These are phyloP conservation scores for Peribolospora kevripleyi DNA, from an alignment of 768 basidiomycete species.

Conservation along the genomic window DNA sequence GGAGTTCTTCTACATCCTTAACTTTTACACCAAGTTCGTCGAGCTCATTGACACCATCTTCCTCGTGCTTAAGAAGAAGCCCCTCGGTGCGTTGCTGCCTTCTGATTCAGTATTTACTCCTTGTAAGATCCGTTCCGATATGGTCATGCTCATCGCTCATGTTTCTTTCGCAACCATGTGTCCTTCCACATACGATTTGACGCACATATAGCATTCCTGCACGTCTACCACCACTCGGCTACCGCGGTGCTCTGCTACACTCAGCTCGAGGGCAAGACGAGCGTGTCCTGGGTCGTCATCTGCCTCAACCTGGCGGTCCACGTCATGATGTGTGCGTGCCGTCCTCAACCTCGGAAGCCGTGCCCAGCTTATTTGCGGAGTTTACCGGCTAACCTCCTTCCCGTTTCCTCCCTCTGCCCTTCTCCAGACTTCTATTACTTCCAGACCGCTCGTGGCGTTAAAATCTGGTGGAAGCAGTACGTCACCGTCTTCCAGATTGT, in stretches of 20 bases:
- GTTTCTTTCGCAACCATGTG: background rate
- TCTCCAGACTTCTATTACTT: constrained; percentile 70
- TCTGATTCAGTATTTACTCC: too few relatives aligned
- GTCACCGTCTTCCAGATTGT: constrained; percentile 86
- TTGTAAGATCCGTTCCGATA: background rate
- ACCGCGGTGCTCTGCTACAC: constrained; percentile 84
- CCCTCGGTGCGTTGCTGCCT: constrained; percentile 39
- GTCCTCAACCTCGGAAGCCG: too few relatives aligned
- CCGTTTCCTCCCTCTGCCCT: background rate
- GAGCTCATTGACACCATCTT: constrained; percentile 93
- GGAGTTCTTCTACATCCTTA: constrained; percentile 94
- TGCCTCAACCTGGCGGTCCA: constrained; percentile 73
- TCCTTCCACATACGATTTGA: background rate
- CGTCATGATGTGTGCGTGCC: constrained; percentile 77
- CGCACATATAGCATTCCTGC: constrained; percentile 50
- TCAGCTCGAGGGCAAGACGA: constrained; percentile 83
- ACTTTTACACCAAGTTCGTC: constrained; percentile 95
- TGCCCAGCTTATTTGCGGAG: background rate
- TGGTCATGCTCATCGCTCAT: background rate
- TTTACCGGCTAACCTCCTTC: background rate
- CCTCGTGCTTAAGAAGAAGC: constrained; percentile 94
- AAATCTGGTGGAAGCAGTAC: constrained; percentile 99
- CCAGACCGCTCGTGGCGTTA: constrained; percentile 85
- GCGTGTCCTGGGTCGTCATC: constrained; percentile 92
- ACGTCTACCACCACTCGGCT: constrained; percentile 97